Percentiles rank a stretch among this genome's conserved stretches.
Conservation (phyloP, 2,329 filamentous ascomycete genomes). For the Colletotrichum sp. region DNA sequence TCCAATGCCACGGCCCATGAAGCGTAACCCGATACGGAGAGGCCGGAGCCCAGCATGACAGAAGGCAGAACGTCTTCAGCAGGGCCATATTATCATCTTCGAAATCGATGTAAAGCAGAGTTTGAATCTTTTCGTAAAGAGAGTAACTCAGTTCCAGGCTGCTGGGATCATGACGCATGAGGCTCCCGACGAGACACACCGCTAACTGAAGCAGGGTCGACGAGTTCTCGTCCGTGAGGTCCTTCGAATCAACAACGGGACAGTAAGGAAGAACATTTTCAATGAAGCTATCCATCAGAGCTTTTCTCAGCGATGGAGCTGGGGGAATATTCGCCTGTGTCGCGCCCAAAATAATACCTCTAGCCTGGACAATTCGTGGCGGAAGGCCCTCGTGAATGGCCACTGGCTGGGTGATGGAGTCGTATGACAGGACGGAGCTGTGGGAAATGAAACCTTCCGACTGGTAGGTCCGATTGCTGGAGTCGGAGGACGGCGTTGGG, state of each 20-base stretch:
- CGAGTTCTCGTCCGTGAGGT: neutral
- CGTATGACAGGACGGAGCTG: neutral
- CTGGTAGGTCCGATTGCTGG: neutral
- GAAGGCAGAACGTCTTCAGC: neutral
- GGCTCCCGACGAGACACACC: neutral
- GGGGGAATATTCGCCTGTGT: neutral
- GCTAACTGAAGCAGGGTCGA: neutral
- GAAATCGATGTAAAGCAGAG: neutral
- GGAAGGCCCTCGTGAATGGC: rapidly evolving
- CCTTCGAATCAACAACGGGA: neutral
- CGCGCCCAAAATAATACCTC: neutral
- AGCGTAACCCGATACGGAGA: neutral
- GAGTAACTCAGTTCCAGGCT: neutral
- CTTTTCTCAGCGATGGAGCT: neutral
- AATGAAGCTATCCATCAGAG: neutral
- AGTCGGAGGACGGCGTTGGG: neutral
- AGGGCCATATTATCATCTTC: neutral
- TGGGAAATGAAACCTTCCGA: neutral
- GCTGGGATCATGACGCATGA: neutral
- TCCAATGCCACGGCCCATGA: neutral
- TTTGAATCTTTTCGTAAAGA: neutral
- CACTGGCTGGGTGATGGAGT: neutral
- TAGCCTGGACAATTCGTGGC: neutral
- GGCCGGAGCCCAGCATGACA: neutral
- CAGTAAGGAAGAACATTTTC: neutral